Evolutionary conservation across 169 alveolate genomes (phyloP), one percentile per base, ranked within the genome.

Genomic region (Pseudocohnilembus persalinus): DNA sequence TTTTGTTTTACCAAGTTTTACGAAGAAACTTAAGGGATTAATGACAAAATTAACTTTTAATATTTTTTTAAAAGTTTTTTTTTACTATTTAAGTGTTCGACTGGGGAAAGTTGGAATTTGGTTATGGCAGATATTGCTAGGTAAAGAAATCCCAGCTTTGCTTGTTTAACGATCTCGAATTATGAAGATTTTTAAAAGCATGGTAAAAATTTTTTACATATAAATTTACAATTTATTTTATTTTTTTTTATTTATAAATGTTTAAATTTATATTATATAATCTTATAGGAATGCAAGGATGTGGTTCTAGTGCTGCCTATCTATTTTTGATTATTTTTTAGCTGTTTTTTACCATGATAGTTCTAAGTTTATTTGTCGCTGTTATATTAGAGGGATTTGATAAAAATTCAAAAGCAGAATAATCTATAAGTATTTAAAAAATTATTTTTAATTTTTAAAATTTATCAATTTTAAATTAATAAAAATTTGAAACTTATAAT

Each of bases 101-200:
- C 88, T 28, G 88, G 88, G 63, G 88, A 83, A 83, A 76, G 76
- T 63, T 83, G 88, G 88, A 83, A 83, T 30, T 76, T 75, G 49
- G 83, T 83, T 29, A 34, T 83, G 77, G 32, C 32, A 32, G 83
- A 74, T 49, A 31, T 81, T 63, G 77, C 68, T 24, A 15, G 73
- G 30, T 24, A 26, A 26, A 28, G 49, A 24, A 29, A 83, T 31
- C 88, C 88, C 0, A 83, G 63, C 65, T 33, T 28, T 75, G 74
- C 49, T 4, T 83, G 88, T 33, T 75, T 29, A 74, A 65, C 29
- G 26, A 30, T 83, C 29, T 27, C 63, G 27, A 76, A 83, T 30
- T 74, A 74, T 63, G 76, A 73, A 1, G 64, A 63, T 33, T 83
- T 75, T 75, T 26, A 31, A 24, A 76, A 83, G 31, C 65, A 83